Evolutionary conservation across 345 rosid species (phyloP), one percentile per base, ranked within the genome.

Genomic region (Pugionium cornutum): DNA sequence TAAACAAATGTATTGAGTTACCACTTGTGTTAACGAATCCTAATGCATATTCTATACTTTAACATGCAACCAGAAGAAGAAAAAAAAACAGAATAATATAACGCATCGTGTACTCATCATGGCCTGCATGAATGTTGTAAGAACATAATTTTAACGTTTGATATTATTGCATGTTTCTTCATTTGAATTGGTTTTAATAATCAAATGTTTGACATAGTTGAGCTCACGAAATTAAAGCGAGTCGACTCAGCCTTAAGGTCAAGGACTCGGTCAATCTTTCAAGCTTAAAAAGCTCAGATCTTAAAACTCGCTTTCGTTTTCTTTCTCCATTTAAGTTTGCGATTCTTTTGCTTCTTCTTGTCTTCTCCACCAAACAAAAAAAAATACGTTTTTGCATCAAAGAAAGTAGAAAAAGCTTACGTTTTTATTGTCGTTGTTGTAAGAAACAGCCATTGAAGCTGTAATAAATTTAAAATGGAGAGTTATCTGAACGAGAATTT

Each of bases 401-500:
- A 46, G 57, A 10, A 18, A 18, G 18, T 18, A 18, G 18, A 18
- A 18, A 18, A 18, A 18, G 18, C 18, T 18, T 18, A 18, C 18
- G 18, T 18, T 18, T 18, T 18, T 18, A 0, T 0, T 18, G 18
- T 18, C 18, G 18, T 18, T 18, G 18, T 18, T 18, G 18, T 18
- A 18, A 18, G 18, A 61, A 53, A 37, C 39, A 51, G 31, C 46
- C 49, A 46, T 53, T 46, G 53, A 70, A 70, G 61, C 35, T 49
- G 51, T 4, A 4, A 3, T 26, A 9, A 2, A 5, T 37, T 4
- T 18, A 18, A 18, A 18, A 88, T 88, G 97, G 91, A 83, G 80
- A 85, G 76, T 65, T 84, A 74, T 49, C 64, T 89, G 80, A 78
- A 78, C 34, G 78, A 82, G 58, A 82, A 79, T 54, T 91, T 91